Conservation (phyloP, 768 basidiomycete species). For the Hydnum rufescens region DNA sequence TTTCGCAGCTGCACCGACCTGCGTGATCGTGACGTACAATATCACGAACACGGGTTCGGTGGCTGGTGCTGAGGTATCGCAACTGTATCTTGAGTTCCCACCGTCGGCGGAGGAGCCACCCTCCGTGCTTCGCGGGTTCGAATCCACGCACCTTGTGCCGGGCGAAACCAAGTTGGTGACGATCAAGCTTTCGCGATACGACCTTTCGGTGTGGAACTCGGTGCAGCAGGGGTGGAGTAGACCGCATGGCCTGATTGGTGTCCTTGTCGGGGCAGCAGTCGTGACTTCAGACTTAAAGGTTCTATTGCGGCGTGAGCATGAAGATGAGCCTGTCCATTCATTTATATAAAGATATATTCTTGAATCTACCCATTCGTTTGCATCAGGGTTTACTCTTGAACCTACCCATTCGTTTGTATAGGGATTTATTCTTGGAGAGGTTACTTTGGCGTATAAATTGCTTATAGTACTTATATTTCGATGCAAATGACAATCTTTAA, state of each 20-base stretch:
- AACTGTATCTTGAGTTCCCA: constrained; percentile 13
- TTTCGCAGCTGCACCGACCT: constrained; percentile 8
- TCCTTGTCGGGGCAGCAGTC: constrained; percentile 9
- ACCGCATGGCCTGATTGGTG: background rate
- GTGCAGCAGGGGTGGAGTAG: constrained; percentile 8
- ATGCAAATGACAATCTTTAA: too few species aligned
- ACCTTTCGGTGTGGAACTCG: constrained; percentile 9
- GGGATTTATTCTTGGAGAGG: too few species aligned
- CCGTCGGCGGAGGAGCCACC: constrained; percentile 9
- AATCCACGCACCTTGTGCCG: constrained; percentile 6
- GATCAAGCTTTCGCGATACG: constrained; percentile 7
- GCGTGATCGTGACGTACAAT: constrained; percentile 5
- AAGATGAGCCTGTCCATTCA: too few species aligned
- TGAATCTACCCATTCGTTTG: too few species aligned
- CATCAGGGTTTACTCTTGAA: too few species aligned
- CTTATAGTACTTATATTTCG: too few species aligned
- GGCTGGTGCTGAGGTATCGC: constrained; percentile 12
- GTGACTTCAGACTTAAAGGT: constrained; percentile 4
- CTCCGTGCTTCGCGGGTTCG: constrained; percentile 13
- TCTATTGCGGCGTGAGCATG: background rate
- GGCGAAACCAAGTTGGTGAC: constrained; percentile 9
- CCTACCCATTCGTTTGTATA: too few species aligned
- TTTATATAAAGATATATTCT: too few species aligned
- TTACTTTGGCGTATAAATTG: too few species aligned
- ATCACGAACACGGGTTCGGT: constrained; percentile 12